A percentile compares a stretch with the other conserved stretches of the same genome.
Evolutionary conservation across 176 grass and related monocot species (phyloP).

Genomic region (Oryza officinalis): DNA sequence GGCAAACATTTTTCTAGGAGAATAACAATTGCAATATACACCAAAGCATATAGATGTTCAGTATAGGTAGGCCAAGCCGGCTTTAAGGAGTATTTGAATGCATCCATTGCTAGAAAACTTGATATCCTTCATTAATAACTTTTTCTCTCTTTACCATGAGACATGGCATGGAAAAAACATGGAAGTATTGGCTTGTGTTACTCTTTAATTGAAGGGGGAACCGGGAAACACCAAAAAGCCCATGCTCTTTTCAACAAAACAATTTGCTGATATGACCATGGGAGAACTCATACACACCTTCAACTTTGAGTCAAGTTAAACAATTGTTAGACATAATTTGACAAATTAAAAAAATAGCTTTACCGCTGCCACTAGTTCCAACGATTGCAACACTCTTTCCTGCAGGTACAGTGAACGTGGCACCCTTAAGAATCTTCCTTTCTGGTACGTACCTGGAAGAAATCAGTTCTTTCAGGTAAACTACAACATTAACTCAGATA

Average conservation of each 20-base stretch:
- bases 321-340: slow-evolving; percentile 6
- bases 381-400: slow-evolving; percentile 94
- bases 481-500: background rate
- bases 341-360: slow-evolving; percentile 25
- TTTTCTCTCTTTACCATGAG: background rate
- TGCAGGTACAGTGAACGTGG: slow-evolving; percentile 85
- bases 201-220: background rate
- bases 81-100: slow-evolving; percentile 18
- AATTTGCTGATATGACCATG: background rate
- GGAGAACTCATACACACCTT: slow-evolving; percentile 12
- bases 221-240: background rate
- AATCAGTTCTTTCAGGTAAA: slow-evolving; percentile 40
- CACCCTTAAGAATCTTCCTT: slow-evolving; percentile 88
- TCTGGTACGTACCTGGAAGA: slow-evolving; percentile 86
- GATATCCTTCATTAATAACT: slow-evolving; percentile 7
- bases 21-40: background rate
- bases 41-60: background rate
- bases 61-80: background rate
- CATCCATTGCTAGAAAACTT: slow-evolving; percentile 26
- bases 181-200: slow-evolving; percentile 11
- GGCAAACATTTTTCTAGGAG: background rate
- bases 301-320: background rate
- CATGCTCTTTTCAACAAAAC: background rate
- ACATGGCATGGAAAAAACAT: background rate
- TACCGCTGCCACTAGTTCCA: slow-evolving; percentile 98